Evolutionary conservation across 73 alveolate species (phyloP), one percentile per base, ranked within the genome.

Genomic region (Stentor coeruleus): DNA sequence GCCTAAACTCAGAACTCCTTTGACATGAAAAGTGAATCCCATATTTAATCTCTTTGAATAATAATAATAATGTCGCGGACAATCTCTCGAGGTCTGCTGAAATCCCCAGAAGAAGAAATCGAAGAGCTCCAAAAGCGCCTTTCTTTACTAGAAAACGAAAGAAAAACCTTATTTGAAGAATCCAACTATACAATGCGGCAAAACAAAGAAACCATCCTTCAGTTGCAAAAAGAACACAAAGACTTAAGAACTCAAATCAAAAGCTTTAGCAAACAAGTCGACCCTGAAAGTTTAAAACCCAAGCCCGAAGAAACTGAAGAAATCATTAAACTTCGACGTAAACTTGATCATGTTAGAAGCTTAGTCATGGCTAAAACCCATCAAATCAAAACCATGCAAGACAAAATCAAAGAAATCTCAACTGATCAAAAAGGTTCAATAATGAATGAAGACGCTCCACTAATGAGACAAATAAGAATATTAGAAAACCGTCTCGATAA

Each of bases 401-500:
- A 90, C 41, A 90, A 90, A 40, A 74, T 88, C 31, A 39, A 76
- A 35, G 95, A 86, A 58, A 49, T 89, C 33, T 74, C 58, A 15
- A n/a, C 30, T 40, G 81, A 59, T 35, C 87, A 85, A 49, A 72
- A 86, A 42, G 80, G 90, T 36, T 98, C 91, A 35, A 33, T 33
- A 40, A 26, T 66, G n/a, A 66, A 20, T 20, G 79, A 66, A 20
- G 98, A 94, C 81, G 81, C 94, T 11, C 98, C 98, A 14, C 92
- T 90, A 79, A 91, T 91, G 98, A 86, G 98, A 40, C 91, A 94
- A 30, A 96, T 96, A 55, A 82, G 99, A 59, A 92, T 96, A 85
- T 91, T 96, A 59, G 98, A 93, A 84, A 93, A 93, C 72, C 86
- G 96, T 28, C 77, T 91, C 28, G 98, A 91, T 80, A 91, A 91